phyloP scores from a whole-genome alignment of 768 basidiomycete species.

The Pleurotus giganteus region DNA sequence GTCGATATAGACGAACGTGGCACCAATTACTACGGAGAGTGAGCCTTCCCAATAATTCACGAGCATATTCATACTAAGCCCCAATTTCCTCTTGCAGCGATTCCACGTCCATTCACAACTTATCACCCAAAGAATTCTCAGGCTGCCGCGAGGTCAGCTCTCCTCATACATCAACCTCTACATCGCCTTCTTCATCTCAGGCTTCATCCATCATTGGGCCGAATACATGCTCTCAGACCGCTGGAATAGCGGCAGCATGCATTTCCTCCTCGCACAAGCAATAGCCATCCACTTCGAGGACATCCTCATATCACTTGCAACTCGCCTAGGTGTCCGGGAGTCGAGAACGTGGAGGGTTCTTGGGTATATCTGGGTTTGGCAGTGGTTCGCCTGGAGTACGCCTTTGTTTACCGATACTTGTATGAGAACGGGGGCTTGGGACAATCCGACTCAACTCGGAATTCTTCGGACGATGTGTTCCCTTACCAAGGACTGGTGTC shows the following conservation, averaged over 20 bases:
- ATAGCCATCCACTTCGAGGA: conserved; percentile 28
- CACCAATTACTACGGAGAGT: conserved; percentile 37
- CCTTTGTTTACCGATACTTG: neutral
- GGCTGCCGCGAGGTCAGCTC: conserved; percentile 21
- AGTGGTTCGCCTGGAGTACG: conserved; percentile 17
- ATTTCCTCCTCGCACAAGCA: conserved; percentile 33
- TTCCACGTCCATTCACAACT: conserved; percentile 24
- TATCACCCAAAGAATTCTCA: conserved; percentile 20
- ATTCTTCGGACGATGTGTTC: neutral
- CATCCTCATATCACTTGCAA: conserved; percentile 14
- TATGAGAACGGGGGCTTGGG: neutral
- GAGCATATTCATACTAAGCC: neutral
- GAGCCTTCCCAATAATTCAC: conserved; percentile 11
- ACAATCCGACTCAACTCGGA: neutral
- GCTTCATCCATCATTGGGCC: conserved; percentile 28
- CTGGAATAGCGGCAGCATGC: conserved; percentile 23
- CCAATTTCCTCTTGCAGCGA: conserved; percentile 22
- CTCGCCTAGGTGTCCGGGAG: conserved; percentile 7
- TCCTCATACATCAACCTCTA: conserved; percentile 32
- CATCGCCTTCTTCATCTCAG: conserved; percentile 31
- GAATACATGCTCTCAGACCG: conserved; percentile 29
- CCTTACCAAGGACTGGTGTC: no score
- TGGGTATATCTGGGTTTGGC: conserved; percentile 26
- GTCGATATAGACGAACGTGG: conserved; percentile 25
- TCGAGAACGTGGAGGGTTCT: conserved; percentile 13